Percentiles rank a stretch among this genome's conserved stretches.
Evolutionary conservation across 2,329 filamentous ascomycete genomes (phyloP).

Genomic region (Hymenoscyphus albidus): DNA sequence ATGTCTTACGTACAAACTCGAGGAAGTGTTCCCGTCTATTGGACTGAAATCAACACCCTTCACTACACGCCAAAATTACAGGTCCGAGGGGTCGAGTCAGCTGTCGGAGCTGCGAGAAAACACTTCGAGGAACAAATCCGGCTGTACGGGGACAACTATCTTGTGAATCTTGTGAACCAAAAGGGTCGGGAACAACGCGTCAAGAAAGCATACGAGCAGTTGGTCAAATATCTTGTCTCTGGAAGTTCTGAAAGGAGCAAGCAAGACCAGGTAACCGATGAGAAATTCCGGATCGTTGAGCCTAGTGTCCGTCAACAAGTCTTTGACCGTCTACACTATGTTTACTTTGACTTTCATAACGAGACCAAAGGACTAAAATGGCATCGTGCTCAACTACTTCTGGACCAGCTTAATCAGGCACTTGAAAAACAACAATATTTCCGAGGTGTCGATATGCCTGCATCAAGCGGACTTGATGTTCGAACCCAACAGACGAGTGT

Average conservation of each 20-base stretch:
- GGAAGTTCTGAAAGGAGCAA: constrained; percentile 63
- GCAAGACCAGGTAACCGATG: constrained; percentile 62
- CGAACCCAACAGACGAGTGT: constrained; percentile 81
- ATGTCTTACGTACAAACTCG: constrained; percentile 94
- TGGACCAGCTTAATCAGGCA: constrained; percentile 75
- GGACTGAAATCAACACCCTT: constrained; percentile 92
- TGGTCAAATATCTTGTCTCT: constrained; percentile 73
- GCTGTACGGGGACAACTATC: constrained; percentile 92
- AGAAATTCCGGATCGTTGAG: constrained; percentile 80
- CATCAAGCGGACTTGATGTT: constrained; percentile 71
- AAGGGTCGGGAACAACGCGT: constrained; percentile 85
- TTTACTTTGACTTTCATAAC: constrained; percentile 98
- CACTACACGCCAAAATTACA: constrained; percentile 89
- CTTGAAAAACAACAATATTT: constrained; percentile 85
- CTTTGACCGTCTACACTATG: constrained; percentile 85
- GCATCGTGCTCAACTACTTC: constrained; percentile 82
- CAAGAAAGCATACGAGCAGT: constrained; percentile 90
- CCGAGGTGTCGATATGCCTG: constrained; percentile 82
- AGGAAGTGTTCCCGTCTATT: constrained; percentile 92
- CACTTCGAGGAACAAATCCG: constrained; percentile 94
- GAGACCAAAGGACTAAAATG: constrained; percentile 95
- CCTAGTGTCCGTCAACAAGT: constrained; percentile 52
- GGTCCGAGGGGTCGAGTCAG: constrained; percentile 78
- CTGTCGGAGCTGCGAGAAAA: constrained; percentile 70
- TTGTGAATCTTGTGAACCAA: constrained; percentile 96